These are phyloP conservation scores for Zopfochytrium polystomum DNA, from an alignment of 371 early-diverging fungal species.

Conservation along the genomic window DNA sequence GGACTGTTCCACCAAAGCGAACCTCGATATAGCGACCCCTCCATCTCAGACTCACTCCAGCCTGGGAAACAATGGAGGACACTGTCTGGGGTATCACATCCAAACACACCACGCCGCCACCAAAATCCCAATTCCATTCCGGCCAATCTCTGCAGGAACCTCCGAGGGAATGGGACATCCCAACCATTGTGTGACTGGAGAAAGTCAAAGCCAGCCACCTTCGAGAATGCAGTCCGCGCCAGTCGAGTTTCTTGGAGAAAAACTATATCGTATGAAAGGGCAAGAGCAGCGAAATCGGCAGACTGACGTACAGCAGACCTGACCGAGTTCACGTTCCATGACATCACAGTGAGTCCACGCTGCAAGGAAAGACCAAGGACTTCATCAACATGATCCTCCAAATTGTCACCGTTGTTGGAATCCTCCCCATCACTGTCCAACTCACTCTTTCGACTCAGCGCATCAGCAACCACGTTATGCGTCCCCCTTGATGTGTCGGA, in stretches of 20 bases:
- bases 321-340: constrained; percentile 15
- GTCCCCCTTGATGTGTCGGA: constrained; percentile 6
- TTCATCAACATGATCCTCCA: constrained; percentile 9
- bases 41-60: constrained; percentile 8
- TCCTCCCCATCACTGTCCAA: not conserved
- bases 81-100: not conserved
- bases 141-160: not conserved
- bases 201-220: constrained; percentile 6
- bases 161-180: not conserved
- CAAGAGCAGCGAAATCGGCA: not conserved
- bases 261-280: not conserved
- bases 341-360: not conserved
- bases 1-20: not conserved
- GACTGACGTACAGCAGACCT: not conserved
- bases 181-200: not conserved
- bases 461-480: constrained; percentile 11
- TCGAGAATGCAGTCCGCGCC: not conserved
- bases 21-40: constrained; percentile 4
- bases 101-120: constrained; percentile 1
- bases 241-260: constrained; percentile 4
- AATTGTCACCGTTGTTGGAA: not conserved
- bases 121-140: constrained; percentile 8
- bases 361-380: not conserved
- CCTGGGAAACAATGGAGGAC: constrained; percentile 3
- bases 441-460: not conserved